Conservation (phyloP, 129 eudicot species). For the Ambrosia artemisiifolia region DNA sequence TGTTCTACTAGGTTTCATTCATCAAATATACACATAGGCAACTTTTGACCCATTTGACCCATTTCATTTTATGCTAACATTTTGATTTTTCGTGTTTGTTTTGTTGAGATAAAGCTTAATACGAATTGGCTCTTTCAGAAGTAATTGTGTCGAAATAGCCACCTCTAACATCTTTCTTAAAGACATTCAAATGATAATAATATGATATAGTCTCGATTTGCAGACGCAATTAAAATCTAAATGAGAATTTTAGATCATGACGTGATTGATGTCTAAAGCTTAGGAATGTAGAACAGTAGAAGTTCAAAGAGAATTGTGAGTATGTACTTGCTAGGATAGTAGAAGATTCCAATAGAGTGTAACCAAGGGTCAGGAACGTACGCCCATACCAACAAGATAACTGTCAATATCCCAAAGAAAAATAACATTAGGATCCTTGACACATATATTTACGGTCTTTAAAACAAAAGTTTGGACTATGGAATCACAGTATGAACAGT, state of each 20-base stretch:
- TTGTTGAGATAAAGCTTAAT: background rate
- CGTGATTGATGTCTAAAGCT: constrained; percentile 11
- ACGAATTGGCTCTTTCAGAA: too few species aligned
- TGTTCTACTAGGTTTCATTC: background rate
- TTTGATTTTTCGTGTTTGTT: background rate
- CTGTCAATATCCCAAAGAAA: constrained; percentile 35
- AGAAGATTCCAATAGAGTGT: constrained; percentile 78
- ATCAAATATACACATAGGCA: background rate
- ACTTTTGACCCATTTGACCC: background rate
- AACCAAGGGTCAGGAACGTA: constrained; percentile 86
- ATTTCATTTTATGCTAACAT: background rate
- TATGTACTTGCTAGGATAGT: constrained; percentile 90
- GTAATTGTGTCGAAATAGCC: background rate
- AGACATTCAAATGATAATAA: constrained; percentile 2
- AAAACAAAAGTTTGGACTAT: constrained; percentile 28
- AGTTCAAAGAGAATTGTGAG: background rate
- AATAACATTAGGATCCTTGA: constrained; percentile 3
- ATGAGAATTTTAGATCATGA: background rate
- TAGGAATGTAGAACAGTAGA: background rate
- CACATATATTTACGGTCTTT: background rate
- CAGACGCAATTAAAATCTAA: background rate
- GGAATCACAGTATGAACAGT: constrained; percentile 90
- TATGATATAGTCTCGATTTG: too few species aligned
- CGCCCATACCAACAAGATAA: constrained; percentile 78
- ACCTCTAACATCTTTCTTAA: background rate